A percentile compares a stretch with the other conserved stretches of the same genome.
These are phyloP conservation scores for Silene vulgaris DNA, from an alignment of 179 eudicot genomes.

Conservation along the genomic window DNA sequence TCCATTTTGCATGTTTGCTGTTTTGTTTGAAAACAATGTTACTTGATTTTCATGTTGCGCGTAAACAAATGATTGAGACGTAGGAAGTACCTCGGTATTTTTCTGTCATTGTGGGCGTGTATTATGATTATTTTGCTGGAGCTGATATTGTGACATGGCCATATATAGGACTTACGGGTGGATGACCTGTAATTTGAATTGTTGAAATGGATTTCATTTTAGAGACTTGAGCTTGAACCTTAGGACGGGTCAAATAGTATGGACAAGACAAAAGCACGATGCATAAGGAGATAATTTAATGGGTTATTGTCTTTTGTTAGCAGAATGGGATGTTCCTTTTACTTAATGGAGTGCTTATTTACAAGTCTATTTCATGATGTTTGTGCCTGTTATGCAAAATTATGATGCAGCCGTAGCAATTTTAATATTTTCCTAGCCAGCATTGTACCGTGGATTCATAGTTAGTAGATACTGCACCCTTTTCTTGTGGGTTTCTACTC, in stretches of 20 bases:
- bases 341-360: neutral
- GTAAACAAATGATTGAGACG: too few species aligned
- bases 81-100: neutral
- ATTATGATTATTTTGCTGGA: neutral
- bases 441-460: neutral
- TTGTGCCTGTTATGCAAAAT: neutral
- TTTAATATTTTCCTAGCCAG: neutral
- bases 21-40: too few species aligned
- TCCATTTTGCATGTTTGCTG: neutral
- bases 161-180: neutral
- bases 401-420: neutral
- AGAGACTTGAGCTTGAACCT: neutral
- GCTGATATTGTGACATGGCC: neutral
- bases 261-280: too few species aligned
- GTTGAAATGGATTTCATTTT: neutral
- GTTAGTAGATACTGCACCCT: too few species aligned
- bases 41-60: too few species aligned
- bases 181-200: neutral
- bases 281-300: neutral
- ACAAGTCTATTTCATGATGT: neutral
- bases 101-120: too few species aligned
- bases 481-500: too few species aligned
- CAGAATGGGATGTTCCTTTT: neutral
- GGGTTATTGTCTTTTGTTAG: neutral
- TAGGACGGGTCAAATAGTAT: too few species aligned